A percentile compares a stretch with the other conserved stretches of the same genome.
phyloP scores from a whole-genome alignment of 495 filamentous ascomycete genomes.

The Podospora conica region DNA sequence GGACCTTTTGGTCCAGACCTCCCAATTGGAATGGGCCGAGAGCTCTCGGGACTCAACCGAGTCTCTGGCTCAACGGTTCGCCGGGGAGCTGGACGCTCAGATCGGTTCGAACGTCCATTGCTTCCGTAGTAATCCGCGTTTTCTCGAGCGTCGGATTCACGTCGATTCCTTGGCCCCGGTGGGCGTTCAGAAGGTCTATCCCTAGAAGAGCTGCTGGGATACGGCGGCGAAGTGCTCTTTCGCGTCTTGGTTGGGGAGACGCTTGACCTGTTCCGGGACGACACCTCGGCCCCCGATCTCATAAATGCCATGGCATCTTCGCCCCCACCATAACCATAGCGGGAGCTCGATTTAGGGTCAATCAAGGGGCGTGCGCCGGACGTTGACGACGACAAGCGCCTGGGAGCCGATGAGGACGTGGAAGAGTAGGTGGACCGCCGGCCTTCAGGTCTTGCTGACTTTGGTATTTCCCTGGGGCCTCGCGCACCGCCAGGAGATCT shows the following conservation, averaged over 20 bases:
- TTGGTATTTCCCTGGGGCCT: slow-evolving; percentile 13
- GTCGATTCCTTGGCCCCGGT: slow-evolving; percentile 13
- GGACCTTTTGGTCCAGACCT: slow-evolving; percentile 13
- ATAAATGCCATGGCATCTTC: slow-evolving; percentile 26
- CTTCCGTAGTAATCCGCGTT: slow-evolving; percentile 21
- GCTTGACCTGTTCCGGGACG: slow-evolving; percentile 6
- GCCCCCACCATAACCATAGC: slow-evolving; percentile 10
- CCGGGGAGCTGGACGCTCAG: slow-evolving; percentile 11
- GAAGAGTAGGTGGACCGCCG: slow-evolving; percentile 15
- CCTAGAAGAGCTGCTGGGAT: slow-evolving; percentile 15
- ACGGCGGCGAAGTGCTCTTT: slow-evolving; percentile 22
- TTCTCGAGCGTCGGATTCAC: slow-evolving; percentile 16
- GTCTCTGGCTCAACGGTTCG: slow-evolving; percentile 18
- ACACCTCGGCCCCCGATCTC: slow-evolving; percentile 17
- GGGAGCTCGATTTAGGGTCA: slow-evolving; percentile 5
- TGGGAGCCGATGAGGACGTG: slow-evolving; percentile 4
- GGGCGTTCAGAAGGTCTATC: slow-evolving; percentile 18
- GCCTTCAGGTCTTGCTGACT: slow-evolving; percentile 13
- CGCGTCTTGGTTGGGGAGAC: slow-evolving; percentile 17
- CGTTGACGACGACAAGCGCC: slow-evolving; percentile 16
- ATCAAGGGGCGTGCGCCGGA: slow-evolving; percentile 7
- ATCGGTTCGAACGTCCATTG: slow-evolving; percentile 7
- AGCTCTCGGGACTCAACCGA: slow-evolving; percentile 12
- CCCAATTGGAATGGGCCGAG: neutral
- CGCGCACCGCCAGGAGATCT: slow-evolving; percentile 7